A percentile compares a stretch with the other conserved stretches of the same genome.
phyloP scores from a whole-genome alignment of 164 flowering plant genomes.

The Nymphaea thermarum region DNA sequence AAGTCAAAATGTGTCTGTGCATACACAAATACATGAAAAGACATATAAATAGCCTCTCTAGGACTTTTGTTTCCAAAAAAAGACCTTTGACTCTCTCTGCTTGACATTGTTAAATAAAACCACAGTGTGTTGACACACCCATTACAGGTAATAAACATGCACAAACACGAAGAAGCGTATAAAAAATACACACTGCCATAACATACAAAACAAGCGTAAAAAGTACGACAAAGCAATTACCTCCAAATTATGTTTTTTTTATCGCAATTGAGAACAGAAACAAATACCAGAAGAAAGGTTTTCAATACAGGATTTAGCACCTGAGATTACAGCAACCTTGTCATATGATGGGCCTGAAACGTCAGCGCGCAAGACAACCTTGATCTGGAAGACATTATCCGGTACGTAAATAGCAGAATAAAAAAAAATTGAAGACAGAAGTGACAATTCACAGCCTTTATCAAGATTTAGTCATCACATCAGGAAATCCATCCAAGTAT shows the following conservation, averaged over 20 bases:
- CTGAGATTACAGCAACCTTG: conserved; percentile 93
- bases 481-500: conserved; percentile 87
- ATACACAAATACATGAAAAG: no score
- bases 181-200: no score
- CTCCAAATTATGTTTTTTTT: no score
- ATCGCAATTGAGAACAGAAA: not conserved
- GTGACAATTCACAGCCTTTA: not conserved
- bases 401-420: not conserved
- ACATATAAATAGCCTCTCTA: no score
- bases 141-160: not conserved
- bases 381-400: conserved; percentile 32
- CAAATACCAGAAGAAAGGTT: not conserved
- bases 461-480: conserved; percentile 25
- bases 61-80: no score
- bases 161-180: not conserved
- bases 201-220: no score
- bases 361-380: conserved; percentile 92
- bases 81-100: no score
- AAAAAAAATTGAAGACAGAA: not conserved
- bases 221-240: not conserved
- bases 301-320: conserved; percentile 20
- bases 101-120: no score
- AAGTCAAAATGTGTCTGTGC: no score
- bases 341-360: conserved; percentile 52
- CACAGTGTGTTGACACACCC: not conserved